Base-by-base conservation (phyloP, 2,329 filamentous ascomycete species). In the Taxawa tesnikishii region DNA sequence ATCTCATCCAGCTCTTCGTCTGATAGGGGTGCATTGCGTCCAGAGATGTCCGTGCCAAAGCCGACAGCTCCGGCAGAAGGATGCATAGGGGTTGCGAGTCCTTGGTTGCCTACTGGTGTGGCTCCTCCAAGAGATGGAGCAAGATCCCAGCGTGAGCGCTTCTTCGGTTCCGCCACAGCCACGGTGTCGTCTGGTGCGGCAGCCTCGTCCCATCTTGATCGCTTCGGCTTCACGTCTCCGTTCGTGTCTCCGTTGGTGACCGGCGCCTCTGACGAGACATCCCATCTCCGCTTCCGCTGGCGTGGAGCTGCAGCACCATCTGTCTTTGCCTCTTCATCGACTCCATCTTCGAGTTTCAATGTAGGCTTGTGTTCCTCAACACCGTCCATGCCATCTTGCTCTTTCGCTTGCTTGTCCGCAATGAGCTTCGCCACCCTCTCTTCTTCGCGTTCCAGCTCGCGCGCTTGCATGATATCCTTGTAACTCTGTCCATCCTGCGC, bases 241-340 rank as follows among this genome's bases (percentile, higher is more conserved):
- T 50, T 44, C 5, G 36, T 31, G 10, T 46, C 49, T 8, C 47
- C 45, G 28, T 51, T 43, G 4, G 29, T 19, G 1, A 46, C 65
- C 5, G 65, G 59, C 5, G 63, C 58, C 24, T 72, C 66, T 5
- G 70, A 64, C n/a, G 76, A 65, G 13, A 87, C 77, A 56, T 94
- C 88, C 90, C 90, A 98, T 57, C 90, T 75, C 67, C 92, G 84
- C 70, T 94, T 94, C 50, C 87, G 75, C 68, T 90, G 90, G 38
- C 79, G 73, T 4, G 13, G 28, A n/a, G 75, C 73, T 15, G 72
- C 63, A 6, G 68, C 59, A 29, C 68, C 70, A 41, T 69, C 65
- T 46, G 79, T 72, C 29, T 81, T 70, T 31, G 79, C 70, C 28
- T 76, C 79, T 38, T 72, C 68, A 32, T 87, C 80, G 26, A 65